A percentile compares a stretch with the other conserved stretches of the same genome.
These are phyloP conservation scores for Alternaria conjuncta DNA, from an alignment of 2,329 filamentous ascomycete genomes.

Conservation along the genomic window DNA sequence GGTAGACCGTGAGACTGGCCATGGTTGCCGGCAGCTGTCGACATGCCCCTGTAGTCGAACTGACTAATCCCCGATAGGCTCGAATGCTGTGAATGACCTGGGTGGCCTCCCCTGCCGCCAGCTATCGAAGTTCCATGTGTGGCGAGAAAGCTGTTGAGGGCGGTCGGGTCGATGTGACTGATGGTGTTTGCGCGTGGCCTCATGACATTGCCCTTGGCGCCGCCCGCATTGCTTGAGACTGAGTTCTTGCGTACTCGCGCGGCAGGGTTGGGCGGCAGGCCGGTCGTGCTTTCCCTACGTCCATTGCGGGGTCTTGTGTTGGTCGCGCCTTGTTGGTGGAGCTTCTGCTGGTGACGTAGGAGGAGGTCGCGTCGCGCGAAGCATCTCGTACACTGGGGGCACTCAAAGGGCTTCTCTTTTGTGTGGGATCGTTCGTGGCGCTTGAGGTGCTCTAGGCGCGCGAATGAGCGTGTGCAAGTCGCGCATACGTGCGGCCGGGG, in stretches of 20 bases:
- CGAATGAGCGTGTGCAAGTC: constrained; percentile 91
- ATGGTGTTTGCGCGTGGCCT: constrained; percentile 95
- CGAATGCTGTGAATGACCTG: constrained; percentile 71
- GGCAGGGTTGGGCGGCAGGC: constrained; percentile 70
- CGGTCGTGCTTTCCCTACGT: constrained; percentile 84
- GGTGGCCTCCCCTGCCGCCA: constrained; percentile 57
- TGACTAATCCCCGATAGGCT: constrained; percentile 73
- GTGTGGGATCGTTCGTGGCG: constrained; percentile 97
- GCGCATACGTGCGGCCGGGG: constrained; percentile 92
- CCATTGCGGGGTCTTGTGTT: constrained; percentile 82
- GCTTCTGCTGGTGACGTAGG: constrained; percentile 95
- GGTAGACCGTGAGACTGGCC: constrained; percentile 72
- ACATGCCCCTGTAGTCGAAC: constrained; percentile 76
- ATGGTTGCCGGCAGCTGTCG: constrained; percentile 69
- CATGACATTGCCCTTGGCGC: constrained; percentile 64
- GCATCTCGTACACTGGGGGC: constrained; percentile 90
- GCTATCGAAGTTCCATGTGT: constrained; percentile 60
- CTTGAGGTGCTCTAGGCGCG: constrained; percentile 93
- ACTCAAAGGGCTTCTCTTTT: constrained; percentile 99
- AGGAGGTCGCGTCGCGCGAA: constrained; percentile 93
- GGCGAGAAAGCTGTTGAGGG: constrained; percentile 72
- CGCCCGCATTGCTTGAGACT: constrained; percentile 67
- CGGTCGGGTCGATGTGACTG: constrained; percentile 82
- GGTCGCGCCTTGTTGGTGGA: constrained; percentile 90
- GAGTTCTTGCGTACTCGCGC: constrained; percentile 92